These are phyloP conservation scores for Marchantia polymorpha DNA, from an alignment of 225 moss, liverwort and hornwort genomes.

Conservation along the genomic window DNA sequence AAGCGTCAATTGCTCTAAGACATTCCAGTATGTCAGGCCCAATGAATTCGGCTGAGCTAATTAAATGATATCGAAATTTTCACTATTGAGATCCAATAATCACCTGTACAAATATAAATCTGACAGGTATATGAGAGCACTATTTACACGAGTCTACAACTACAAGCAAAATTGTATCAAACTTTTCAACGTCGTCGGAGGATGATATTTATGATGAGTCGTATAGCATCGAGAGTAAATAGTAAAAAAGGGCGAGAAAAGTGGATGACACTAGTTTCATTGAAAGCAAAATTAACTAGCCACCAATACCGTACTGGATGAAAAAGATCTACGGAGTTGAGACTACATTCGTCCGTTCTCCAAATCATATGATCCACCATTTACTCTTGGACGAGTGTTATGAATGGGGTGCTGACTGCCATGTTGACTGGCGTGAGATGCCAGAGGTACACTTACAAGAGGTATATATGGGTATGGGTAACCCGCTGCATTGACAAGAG, in stretches of 20 bases:
- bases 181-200: not conserved
- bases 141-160: not conserved
- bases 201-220: not conserved
- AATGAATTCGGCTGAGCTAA: not conserved
- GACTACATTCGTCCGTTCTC: conserved; percentile 11
- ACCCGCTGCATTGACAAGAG: conserved; percentile 1
- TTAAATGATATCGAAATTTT: not conserved
- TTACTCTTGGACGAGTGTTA: conserved; percentile 1
- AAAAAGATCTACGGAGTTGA: not conserved
- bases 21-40: not conserved
- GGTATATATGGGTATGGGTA: conserved; percentile 11
- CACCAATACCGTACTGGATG: not conserved
- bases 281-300: not conserved
- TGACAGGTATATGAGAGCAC: not conserved
- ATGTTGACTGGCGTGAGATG: not conserved
- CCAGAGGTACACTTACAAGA: not conserved
- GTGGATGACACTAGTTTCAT: not conserved
- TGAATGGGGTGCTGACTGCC: not conserved
- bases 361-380: conserved; percentile 13
- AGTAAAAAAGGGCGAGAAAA: not conserved
- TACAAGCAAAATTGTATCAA: not conserved
- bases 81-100: not conserved
- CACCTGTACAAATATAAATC: not conserved
- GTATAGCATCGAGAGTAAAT: not conserved
- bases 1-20: not conserved